Percentiles rank a stretch among this genome's conserved stretches.
Evolutionary conservation across 1,139 yeast species (phyloP).

Genomic region (Candida labiduridarum): DNA sequence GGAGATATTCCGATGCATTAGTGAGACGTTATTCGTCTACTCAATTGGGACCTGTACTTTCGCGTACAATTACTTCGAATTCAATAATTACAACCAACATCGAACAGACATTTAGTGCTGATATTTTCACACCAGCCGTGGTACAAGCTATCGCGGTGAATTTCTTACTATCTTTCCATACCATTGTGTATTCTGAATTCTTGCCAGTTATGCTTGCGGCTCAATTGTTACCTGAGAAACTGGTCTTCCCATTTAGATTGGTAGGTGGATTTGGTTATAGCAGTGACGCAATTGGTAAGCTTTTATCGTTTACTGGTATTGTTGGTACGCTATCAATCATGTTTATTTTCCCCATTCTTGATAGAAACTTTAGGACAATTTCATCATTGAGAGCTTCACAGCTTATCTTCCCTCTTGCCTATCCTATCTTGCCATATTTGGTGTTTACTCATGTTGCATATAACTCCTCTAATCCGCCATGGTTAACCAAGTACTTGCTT

Average conservation of each 20-base stretch:
- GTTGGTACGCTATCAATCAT: conserved; percentile 56
- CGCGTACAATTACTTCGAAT: conserved; percentile 15
- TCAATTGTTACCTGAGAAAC: conserved; percentile 31
- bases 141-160: conserved; percentile 43
- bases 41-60: conserved; percentile 17
- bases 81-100: conserved; percentile 14
- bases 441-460: conserved; percentile 44
- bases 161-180: conserved; percentile 50
- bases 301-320: conserved; percentile 58
- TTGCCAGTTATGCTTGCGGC: conserved; percentile 62
- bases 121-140: conserved; percentile 37
- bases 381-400: conserved; percentile 45
- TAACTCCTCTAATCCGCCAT: conserved; percentile 25
- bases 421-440: conserved; percentile 51
- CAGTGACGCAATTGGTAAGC: conserved; percentile 53
- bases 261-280: conserved; percentile 36
- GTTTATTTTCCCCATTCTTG: conserved; percentile 57
- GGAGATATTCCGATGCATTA: conserved; percentile 42
- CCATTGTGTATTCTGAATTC: conserved; percentile 59
- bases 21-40: conserved; percentile 43
- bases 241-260: conserved; percentile 34
- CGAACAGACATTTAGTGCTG: conserved; percentile 15
- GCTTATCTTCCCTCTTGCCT: conserved; percentile 48
- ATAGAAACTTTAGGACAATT: conserved; percentile 49
- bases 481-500: conserved; percentile 25